Evolutionary conservation across 305 asterid species (phyloP).

Genomic region (Fraxinus platypoda): DNA sequence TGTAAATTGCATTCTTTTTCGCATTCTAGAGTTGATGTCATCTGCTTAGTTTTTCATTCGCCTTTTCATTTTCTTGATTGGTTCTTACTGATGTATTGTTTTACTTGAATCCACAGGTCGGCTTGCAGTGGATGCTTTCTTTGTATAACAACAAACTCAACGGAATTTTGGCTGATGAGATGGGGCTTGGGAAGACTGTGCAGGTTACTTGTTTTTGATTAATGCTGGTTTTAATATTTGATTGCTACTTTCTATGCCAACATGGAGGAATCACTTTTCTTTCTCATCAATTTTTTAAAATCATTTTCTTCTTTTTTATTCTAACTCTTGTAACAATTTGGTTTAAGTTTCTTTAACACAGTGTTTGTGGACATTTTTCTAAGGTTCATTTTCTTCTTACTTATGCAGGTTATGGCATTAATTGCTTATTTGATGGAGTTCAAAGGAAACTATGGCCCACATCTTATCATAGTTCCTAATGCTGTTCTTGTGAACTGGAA

Average conservation of each 20-base stretch:
- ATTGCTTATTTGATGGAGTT: constrained; percentile 98
- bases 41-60: constrained; percentile 19
- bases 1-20: constrained; percentile 50
- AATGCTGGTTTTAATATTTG: constrained; percentile 14
- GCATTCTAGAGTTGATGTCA: constrained; percentile 13
- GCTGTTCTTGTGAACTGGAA: constrained; percentile 99
- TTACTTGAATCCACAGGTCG: constrained; percentile 68
- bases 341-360: neutral
- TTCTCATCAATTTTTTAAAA: constrained; percentile 1
- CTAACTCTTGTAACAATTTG: constrained; percentile 12
- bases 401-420: constrained; percentile 86
- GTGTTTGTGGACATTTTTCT: constrained; percentile 13
- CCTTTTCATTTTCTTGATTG: constrained; percentile 14
- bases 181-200: constrained; percentile 99
- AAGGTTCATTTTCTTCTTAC: constrained; percentile 16
- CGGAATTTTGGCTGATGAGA: constrained; percentile 99
- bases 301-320: neutral
- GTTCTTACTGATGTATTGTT: constrained; percentile 23
- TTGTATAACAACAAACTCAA: constrained; percentile 93
- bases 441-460: constrained; percentile 99
- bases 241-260: constrained; percentile 7
- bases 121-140: constrained; percentile 99
- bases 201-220: constrained; percentile 58
- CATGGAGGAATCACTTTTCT: constrained; percentile 18
- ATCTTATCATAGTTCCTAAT: constrained; percentile 97